Evolutionary conservation across 345 rosid species (phyloP).

Genomic region (Geranium brycei): DNA sequence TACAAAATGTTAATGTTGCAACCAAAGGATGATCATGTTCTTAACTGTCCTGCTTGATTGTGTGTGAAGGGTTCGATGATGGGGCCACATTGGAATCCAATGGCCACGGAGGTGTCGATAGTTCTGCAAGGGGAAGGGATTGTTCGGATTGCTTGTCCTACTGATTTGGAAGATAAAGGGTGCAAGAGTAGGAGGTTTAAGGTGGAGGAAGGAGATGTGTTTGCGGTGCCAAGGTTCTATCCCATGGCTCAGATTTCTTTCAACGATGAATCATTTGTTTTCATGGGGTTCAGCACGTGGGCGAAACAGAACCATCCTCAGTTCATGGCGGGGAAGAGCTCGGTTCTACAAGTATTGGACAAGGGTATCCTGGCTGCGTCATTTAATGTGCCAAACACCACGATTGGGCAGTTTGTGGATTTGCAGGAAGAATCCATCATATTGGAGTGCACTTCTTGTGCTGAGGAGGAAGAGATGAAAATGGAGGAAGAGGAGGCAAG

Average conservation of each 20-base stretch:
- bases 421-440: slow-evolving; percentile 39
- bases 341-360: slow-evolving; percentile 38
- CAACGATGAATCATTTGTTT: slow-evolving; percentile 54
- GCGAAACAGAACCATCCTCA: slow-evolving; percentile 45
- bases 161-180: slow-evolving; percentile 20
- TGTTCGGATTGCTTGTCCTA: slow-evolving; percentile 53
- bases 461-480: neutral
- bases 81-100: slow-evolving; percentile 95
- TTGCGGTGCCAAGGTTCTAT: slow-evolving; percentile 55
- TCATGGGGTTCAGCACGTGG: slow-evolving; percentile 75
- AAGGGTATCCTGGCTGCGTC: slow-evolving; percentile 38
- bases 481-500: neutral
- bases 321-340: slow-evolving; percentile 51
- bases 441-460: slow-evolving; percentile 74
- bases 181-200: slow-evolving; percentile 48
- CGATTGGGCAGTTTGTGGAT: slow-evolving; percentile 36
- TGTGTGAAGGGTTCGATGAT: slow-evolving; percentile 65
- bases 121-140: slow-evolving; percentile 70
- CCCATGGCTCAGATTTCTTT: slow-evolving; percentile 91
- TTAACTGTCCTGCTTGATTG: neutral
- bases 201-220: slow-evolving; percentile 60
- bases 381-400: slow-evolving; percentile 38
- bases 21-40: no score
- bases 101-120: slow-evolving; percentile 55
- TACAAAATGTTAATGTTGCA: no score